Percentiles rank a stretch among this genome's conserved stretches.
Conservation (phyloP, 345 rosid species). For the Populus alba region DNA sequence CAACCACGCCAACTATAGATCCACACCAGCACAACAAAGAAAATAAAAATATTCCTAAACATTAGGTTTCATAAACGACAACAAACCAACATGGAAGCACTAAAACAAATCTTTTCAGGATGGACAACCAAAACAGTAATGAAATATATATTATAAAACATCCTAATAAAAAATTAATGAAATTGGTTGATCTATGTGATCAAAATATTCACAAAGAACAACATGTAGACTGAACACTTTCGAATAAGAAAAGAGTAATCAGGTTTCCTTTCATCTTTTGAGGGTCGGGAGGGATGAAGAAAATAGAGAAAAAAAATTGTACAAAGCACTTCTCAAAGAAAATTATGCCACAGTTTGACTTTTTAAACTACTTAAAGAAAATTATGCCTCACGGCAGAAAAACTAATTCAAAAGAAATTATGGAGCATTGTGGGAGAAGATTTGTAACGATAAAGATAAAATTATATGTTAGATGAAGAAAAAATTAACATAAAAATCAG, state of each 20-base stretch:
- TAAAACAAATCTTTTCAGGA: not conserved
- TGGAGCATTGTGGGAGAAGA: not conserved
- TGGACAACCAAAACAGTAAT: not conserved
- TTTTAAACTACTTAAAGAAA: no score
- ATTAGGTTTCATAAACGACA: no score
- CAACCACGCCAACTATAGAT: no score
- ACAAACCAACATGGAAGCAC: no score
- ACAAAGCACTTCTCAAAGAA: not conserved
- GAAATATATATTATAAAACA: not conserved
- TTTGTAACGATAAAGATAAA: not conserved
- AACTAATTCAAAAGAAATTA: not conserved
- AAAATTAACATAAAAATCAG: not conserved
- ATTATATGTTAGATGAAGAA: not conserved
- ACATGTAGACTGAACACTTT: not conserved
- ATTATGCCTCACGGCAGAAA: not conserved
- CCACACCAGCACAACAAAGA: no score
- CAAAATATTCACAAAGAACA: not conserved
- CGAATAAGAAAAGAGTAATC: not conserved
- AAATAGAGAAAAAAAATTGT: not conserved
- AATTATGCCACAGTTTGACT: no score
- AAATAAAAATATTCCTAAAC: no score
- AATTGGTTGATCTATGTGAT: not conserved
- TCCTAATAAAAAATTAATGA: not conserved
- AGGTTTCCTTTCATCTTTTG: not conserved
- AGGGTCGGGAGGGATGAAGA: not conserved